These are phyloP conservation scores for Candida sp. DNA, from an alignment of 1,139 yeast genomes.

Conservation along the genomic window DNA sequence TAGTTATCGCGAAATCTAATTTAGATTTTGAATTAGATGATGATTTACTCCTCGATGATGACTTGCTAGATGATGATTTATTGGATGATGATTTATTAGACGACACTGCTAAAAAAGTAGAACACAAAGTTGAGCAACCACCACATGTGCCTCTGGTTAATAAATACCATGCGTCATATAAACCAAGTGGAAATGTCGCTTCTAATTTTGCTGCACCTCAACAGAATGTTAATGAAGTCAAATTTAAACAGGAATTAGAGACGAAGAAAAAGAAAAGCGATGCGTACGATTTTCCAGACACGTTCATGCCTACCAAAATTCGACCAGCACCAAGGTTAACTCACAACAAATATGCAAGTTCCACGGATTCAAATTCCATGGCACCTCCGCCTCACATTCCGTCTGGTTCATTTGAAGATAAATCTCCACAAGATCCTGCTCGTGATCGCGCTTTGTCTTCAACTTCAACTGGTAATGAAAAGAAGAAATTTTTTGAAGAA, in stretches of 20 bases:
- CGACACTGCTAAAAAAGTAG: neutral
- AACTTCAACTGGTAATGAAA: constrained; percentile 9
- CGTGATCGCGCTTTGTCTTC: neutral
- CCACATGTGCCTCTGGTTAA: neutral
- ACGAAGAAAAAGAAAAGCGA: constrained; percentile 57
- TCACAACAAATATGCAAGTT: constrained; percentile 24
- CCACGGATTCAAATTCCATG: constrained; percentile 13
- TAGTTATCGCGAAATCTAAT: neutral
- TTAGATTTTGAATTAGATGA: constrained; percentile 12
- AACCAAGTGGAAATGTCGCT: constrained; percentile 4
- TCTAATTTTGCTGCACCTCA: constrained; percentile 5
- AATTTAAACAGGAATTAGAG: constrained; percentile 26
- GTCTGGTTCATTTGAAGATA: constrained; percentile 6
- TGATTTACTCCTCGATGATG: constrained; percentile 13
- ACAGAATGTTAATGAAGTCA: constrained; percentile 1
- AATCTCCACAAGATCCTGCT: constrained; percentile 2
- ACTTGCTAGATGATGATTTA: constrained; percentile 14
- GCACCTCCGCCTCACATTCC: constrained; percentile 11
- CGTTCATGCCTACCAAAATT: constrained; percentile 42
- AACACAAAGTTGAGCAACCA: constrained; percentile 1
- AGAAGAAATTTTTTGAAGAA: constrained; percentile 54
- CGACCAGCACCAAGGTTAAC: constrained; percentile 32
- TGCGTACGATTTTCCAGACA: constrained; percentile 78
- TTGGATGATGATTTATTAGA: constrained; percentile 1
- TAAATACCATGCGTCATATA: constrained; percentile 6